phyloP scores from a whole-genome alignment of 768 basidiomycete species.

The Macrolepiota albuminosa region DNA sequence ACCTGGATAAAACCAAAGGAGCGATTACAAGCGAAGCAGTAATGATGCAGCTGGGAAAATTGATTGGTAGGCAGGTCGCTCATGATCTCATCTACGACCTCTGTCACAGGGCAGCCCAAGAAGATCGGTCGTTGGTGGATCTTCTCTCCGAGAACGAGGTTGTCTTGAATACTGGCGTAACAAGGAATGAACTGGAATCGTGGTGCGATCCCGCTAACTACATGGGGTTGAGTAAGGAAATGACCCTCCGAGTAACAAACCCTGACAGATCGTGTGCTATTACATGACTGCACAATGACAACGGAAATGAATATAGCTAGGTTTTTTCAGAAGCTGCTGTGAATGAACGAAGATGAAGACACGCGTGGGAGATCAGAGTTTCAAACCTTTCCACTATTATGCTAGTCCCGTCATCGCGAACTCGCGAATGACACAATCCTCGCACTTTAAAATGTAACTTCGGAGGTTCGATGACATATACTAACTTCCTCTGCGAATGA shows the following conservation, averaged over 20 bases:
- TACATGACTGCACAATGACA: not conserved
- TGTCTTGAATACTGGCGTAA: conserved; percentile 22
- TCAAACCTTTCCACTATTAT: not conserved
- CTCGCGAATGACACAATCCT: not conserved
- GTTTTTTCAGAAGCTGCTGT: no score
- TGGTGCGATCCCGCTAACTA: conserved; percentile 37
- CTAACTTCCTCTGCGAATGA: not conserved
- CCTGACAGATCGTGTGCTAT: not conserved
- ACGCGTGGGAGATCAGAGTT: no score
- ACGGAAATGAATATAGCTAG: no score
- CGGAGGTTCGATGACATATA: not conserved
- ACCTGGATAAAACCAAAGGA: conserved; percentile 34
- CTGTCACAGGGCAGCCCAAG: conserved; percentile 25
- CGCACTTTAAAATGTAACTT: not conserved
- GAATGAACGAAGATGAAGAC: no score
- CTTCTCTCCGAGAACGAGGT: conserved; percentile 24
- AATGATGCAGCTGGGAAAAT: conserved; percentile 41
- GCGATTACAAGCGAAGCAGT: conserved; percentile 40
- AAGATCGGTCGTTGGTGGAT: conserved; percentile 27
- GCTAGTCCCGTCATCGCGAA: not conserved
- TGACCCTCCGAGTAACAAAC: conserved; percentile 21
- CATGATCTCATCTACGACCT: conserved; percentile 41
- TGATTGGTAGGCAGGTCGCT: conserved; percentile 38
- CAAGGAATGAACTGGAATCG: conserved; percentile 20
- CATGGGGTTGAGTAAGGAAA: conserved; percentile 30